Evolutionary conservation across 352 stramenopile species (phyloP), one percentile per base, ranked within the genome.

Genomic region (Phytophthora vignae): DNA sequence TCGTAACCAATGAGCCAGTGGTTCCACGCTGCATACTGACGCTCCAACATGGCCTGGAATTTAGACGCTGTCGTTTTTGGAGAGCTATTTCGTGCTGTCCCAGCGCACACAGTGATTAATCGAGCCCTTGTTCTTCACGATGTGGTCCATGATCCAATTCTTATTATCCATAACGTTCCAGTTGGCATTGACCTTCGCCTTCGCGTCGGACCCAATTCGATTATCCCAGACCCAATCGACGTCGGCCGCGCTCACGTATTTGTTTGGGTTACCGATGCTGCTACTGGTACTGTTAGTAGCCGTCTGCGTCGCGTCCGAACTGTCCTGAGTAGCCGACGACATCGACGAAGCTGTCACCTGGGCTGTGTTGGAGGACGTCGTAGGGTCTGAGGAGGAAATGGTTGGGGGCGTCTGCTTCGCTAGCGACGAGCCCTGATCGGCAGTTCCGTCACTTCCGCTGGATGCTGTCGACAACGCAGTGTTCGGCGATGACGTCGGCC

Each of bases 61-160:
- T 79, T 79, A 46, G 67, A 66, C 17, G 73, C 73, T 10, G 63
- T 64, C n/a, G 73, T n/a, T 56, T 27, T 77, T 74, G n/a, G 64
- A 49, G 14, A 80, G 64, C 44, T 71, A 77, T 29, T 77, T 65
- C 17, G 59, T 74, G 19, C 63, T 74, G 58, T 80, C 69, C 73
- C 73, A 80, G 19, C 73, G 73, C 3, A 80, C 25, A 57, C 73
- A 80, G 69, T 80, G 75, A 61, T 69, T 75, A 33, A 80, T 52
- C 42, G 66, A 77, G 56, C 69, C 73, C 22, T 80, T 71, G 62
- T 69, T 77, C 42, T 40, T 33, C 55, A 77, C 73, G 46, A 80
- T 65, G 44, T 77, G 73, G 56, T 81, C 64, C n/a, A 73, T 72
- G 65, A 81, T 78, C 49, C 44, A 72, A 50, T 72, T 72, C 48